Percentiles rank a stretch among this genome's conserved stretches.
Evolutionary conservation across 2,329 filamentous ascomycete genomes (phyloP).

Genomic region (Exophiala lecanii-corni): DNA sequence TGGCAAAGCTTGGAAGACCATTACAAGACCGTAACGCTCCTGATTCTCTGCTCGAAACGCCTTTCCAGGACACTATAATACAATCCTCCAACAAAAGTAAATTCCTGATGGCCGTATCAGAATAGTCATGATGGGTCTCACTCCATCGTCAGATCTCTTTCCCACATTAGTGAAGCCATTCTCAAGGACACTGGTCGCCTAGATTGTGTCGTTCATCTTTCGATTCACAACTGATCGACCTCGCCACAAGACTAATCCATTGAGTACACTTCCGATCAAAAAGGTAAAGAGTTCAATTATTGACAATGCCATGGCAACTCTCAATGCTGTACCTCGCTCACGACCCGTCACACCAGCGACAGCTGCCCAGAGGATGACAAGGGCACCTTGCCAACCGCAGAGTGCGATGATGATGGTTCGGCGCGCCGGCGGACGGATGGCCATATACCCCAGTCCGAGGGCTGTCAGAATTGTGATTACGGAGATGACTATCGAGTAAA

Average conservation of each 20-base stretch:
- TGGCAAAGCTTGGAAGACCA: too few relatives aligned
- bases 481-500: conserved; percentile 1
- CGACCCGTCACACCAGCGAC: neutral
- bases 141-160: too few relatives aligned
- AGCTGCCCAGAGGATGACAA: conserved; percentile 1
- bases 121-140: too few relatives aligned
- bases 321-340: neutral
- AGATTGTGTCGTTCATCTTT: neutral
- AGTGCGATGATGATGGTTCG: neutral
- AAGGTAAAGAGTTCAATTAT: conserved; percentile 1
- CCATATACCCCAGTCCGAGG: neutral
- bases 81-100: too few relatives aligned
- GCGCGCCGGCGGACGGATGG: neutral
- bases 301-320: neutral
- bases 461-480: neutral
- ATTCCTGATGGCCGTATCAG: too few relatives aligned
- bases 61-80: too few relatives aligned
- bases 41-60: too few relatives aligned
- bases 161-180: too few relatives aligned
- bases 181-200: too few relatives aligned
- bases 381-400: neutral
- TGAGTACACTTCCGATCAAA: neutral
- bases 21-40: too few relatives aligned
- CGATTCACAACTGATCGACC: neutral
- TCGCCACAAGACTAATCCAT: neutral